A percentile compares a stretch with the other conserved stretches of the same genome.
These are phyloP conservation scores for Pelargonium cotyledonis DNA, from an alignment of 441 rosid genomes.

Conservation along the genomic window DNA sequence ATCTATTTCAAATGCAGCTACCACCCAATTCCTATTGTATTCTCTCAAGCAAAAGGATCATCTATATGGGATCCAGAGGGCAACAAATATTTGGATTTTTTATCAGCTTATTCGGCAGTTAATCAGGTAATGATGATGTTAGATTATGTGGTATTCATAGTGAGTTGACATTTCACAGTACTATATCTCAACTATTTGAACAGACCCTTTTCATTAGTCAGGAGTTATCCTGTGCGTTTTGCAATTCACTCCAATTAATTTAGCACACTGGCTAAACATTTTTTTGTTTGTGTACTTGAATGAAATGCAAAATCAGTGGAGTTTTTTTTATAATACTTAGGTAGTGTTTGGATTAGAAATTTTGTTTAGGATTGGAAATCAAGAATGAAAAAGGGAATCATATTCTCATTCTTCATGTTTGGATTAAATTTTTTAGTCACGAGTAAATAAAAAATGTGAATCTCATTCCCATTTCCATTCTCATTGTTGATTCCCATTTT, in stretches of 20 bases:
- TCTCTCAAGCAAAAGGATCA: conserved; percentile 79
- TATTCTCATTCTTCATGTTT: too few relatives aligned
- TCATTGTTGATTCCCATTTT: too few relatives aligned
- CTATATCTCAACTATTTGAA: too few relatives aligned
- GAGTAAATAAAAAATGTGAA: too few relatives aligned
- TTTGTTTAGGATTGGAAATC: too few relatives aligned
- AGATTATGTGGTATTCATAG: background rate
- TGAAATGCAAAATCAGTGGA: background rate
- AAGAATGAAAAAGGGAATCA: too few relatives aligned
- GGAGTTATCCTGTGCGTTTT: background rate
- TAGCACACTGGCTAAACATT: background rate
- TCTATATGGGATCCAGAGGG: conserved; percentile 89
- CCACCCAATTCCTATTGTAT: conserved; percentile 92
- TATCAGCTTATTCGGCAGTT: conserved; percentile 88
- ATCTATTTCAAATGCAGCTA: conserved; percentile 45
- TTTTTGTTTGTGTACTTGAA: background rate
- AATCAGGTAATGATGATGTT: conserved; percentile 55
- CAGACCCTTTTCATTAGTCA: background rate
- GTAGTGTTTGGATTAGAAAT: too few relatives aligned
- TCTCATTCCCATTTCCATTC: too few relatives aligned
- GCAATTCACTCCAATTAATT: background rate
- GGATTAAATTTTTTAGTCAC: too few relatives aligned
- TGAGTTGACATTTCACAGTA: background rate
- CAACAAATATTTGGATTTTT: conserved; percentile 81
- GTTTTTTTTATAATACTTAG: too few relatives aligned